phyloP scores from a whole-genome alignment of 1,139 yeast species.

The Lodderomyces pseudojiufengensis region DNA sequence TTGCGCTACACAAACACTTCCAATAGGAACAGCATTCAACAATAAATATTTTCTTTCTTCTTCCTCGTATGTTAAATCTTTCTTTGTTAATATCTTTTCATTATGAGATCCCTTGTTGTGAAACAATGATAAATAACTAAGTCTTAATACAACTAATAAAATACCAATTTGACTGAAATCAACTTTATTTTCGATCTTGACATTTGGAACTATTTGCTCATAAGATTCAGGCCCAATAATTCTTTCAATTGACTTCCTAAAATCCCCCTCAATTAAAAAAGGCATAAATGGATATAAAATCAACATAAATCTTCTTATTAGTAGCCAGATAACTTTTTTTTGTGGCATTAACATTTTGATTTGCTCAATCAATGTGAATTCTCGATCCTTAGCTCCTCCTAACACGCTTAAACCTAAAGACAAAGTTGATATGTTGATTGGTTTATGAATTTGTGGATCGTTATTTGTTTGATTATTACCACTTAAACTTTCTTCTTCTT shows the following conservation, averaged over 20 bases:
- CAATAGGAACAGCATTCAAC: constrained; percentile 25
- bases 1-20: constrained; percentile 26
- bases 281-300: constrained; percentile 29
- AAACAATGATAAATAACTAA: constrained; percentile 31
- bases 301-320: constrained; percentile 25
- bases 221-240: constrained; percentile 27
- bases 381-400: constrained; percentile 24
- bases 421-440: constrained; percentile 17
- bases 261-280: constrained; percentile 27
- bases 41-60: constrained; percentile 31
- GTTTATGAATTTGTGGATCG: constrained; percentile 1
- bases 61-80: constrained; percentile 15
- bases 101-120: constrained; percentile 30
- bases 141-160: constrained; percentile 27
- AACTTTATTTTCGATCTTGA: constrained; percentile 22
- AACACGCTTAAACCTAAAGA: constrained; percentile 23
- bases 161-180: constrained; percentile 35
- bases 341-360: constrained; percentile 30
- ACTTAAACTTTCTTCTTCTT: constrained; percentile 28
- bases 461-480: constrained; percentile 13
- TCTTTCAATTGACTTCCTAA: constrained; percentile 17
- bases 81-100: constrained; percentile 22
- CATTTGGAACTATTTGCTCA: constrained; percentile 13
- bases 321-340: constrained; percentile 24
- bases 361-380: constrained; percentile 24